A percentile compares a stretch with the other conserved stretches of the same genome.
Evolutionary conservation across 2,329 filamentous ascomycete genomes (phyloP).

Genomic region (Tolypocladium paradoxum): DNA sequence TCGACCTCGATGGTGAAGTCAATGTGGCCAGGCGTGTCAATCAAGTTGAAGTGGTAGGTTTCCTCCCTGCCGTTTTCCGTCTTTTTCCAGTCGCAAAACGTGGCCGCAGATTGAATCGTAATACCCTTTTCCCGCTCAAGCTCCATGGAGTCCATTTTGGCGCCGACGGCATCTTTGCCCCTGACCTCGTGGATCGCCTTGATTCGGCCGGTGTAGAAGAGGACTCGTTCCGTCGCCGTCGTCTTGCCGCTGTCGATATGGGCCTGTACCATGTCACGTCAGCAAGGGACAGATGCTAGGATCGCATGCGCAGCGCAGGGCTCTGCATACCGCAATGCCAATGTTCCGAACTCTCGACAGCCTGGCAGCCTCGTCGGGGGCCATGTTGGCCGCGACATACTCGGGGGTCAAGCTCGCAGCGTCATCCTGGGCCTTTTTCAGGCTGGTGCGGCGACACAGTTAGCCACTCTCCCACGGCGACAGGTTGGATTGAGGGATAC

Average conservation of each 20-base stretch:
- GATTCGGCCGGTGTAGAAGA: conserved; percentile 97
- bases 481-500: neutral
- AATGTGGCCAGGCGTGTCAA: conserved; percentile 96
- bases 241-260: conserved; percentile 99
- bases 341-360: conserved; percentile 85
- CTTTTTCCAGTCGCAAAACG: conserved; percentile 95
- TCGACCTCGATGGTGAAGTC: conserved; percentile 99
- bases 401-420: conserved; percentile 42
- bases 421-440: conserved; percentile 45
- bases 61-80: conserved; percentile 73
- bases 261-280: conserved; percentile 41
- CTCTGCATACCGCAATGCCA: conserved; percentile 69
- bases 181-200: conserved; percentile 95
- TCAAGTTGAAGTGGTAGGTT: conserved; percentile 95
- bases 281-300: neutral
- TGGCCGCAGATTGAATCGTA: conserved; percentile 96
- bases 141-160: conserved; percentile 99
- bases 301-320: neutral
- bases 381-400: conserved; percentile 66
- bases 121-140: conserved; percentile 97
- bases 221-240: conserved; percentile 87
- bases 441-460: conserved; percentile 12
- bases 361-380: conserved; percentile 65
- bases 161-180: conserved; percentile 86
- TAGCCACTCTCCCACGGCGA: conserved; percentile 3